Evolutionary conservation across 2,329 filamentous ascomycete species (phyloP).

Genomic region (Sporothrix brunneoviolacea): DNA sequence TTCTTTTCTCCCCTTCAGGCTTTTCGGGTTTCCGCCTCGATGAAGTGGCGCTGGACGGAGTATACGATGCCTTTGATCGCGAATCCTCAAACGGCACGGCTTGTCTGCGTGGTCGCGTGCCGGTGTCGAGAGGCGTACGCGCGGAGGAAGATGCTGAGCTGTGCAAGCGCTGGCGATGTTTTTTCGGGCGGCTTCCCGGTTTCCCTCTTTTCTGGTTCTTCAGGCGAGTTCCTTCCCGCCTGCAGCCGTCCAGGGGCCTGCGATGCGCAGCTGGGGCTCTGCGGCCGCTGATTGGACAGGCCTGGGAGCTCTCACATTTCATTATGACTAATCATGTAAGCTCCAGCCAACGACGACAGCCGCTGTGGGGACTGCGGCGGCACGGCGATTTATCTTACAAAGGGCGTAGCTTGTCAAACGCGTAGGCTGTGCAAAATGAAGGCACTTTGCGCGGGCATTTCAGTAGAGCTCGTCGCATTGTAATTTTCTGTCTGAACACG

Average conservation of each 20-base stretch:
- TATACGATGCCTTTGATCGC: too few species aligned
- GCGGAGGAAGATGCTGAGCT: not conserved
- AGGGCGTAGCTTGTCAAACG: constrained; percentile 5
- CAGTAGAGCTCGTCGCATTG: too few species aligned
- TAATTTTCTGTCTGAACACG: too few species aligned
- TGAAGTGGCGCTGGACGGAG: too few species aligned
- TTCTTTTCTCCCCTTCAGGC: not conserved
- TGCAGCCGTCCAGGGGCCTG: constrained; percentile 9
- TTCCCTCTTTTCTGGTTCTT: not conserved
- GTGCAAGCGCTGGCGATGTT: constrained; percentile 11
- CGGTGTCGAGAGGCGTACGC: not conserved
- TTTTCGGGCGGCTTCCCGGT: not conserved
- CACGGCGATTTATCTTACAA: too few species aligned
- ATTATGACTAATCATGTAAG: constrained; percentile 11
- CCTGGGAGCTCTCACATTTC: constrained; percentile 1
- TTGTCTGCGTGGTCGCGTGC: not conserved
- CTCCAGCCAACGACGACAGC: not conserved
- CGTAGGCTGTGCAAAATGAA: not conserved
- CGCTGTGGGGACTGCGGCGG: too few species aligned
- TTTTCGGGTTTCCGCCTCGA: too few species aligned
- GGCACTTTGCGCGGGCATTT: too few species aligned
- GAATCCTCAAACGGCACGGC: too few species aligned
- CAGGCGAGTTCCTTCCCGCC: constrained; percentile 1
- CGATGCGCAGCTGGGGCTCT: constrained; percentile 3
- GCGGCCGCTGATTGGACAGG: constrained; percentile 2